Evolutionary conservation across 176 grass and related monocot genomes (phyloP).

Genomic region (barley (Hordeum vulgare)): MorexV3_pseudomolecules_assembly NC_058522.1:430161137-430161636

Average conservation of each 20-base stretch:
- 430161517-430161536: not conserved
- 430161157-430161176: constrained; percentile 32
- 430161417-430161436: constrained; percentile 23
- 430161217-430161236: constrained; percentile 35
- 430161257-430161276: not conserved
- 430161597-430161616: not conserved
- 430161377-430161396: not conserved
- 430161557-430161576: not conserved
- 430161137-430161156: constrained; percentile 62
- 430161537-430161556: not conserved
- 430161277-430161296: not conserved
- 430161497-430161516: constrained; percentile 28
- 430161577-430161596: not conserved
- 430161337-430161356: constrained; percentile 1
- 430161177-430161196: constrained; percentile 26
- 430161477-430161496: constrained; percentile 21
- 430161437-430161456: constrained; percentile 14
- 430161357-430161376: constrained; percentile 29
- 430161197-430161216: constrained; percentile 1
- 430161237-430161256: constrained; percentile 39
- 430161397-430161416: constrained; percentile 5
- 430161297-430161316: constrained; percentile 39
- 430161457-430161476: constrained; percentile 29
- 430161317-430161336: constrained; percentile 30
- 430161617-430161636: not conserved